Evolutionary conservation across 129 eudicot genomes (phyloP), one percentile per base, ranked within the genome.

Genomic region (Tanacetum coccineum): DNA sequence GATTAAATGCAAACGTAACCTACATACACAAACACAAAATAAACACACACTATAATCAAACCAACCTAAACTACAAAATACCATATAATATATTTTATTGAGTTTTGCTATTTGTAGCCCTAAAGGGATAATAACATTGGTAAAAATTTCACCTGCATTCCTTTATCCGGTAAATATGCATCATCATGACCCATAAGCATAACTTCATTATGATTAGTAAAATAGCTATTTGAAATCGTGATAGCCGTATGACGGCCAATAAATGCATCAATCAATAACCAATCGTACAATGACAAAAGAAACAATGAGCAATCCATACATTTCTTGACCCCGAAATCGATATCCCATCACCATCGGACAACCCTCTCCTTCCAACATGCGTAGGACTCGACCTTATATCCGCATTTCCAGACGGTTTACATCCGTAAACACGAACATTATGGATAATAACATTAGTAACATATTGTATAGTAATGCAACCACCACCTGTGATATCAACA

Each of bases 161-260:
- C 85, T 54, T 83, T 81, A 67, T 85, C 91, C 0, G 87, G 80
- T 21, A 66, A 17, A 48, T 85, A 76, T 3, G 79, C 72, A 50
- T 85, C 91, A 32, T 78, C 80, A 47, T 82, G 87, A 4, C 91
- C 91, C 65, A 85, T 70, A 14, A 85, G 78, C 91, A 85, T 85
- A 28, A 86, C 92, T 72, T 85, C 86, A 44, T 85, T 76, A 77
- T 85, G 91, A 68, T 82, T 81, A 30, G 91, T 60, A 40, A 85
- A 79, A 60, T 85, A 80, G 57, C 76, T 85, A 61, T 85, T 85
- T 0, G 91, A 85, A 53, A 85, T 82, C 0, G 91, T 85, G 12
- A 85, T 79, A 3, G 83, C 87, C 9, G 91, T 85, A n/a, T 15
- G 91, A 82, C 7, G 81, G n/a, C 91, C 72, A 79, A 68, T 14